phyloP scores from a whole-genome alignment of 345 rosid genomes.

The Heritiera fomes region DNA sequence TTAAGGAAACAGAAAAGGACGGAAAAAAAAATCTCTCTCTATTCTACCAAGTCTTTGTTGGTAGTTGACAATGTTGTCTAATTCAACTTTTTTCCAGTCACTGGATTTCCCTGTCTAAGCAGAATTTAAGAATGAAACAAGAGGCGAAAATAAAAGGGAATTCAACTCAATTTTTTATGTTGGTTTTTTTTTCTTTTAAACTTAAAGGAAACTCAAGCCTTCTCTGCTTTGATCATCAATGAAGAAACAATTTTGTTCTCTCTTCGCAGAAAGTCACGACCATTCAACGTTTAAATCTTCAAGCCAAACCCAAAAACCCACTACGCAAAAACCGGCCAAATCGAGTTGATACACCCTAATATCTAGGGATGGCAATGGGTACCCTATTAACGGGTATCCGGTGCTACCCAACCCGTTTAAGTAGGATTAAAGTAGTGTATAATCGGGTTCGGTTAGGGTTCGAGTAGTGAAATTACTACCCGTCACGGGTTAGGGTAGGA shows the following conservation, averaged over 20 bases:
- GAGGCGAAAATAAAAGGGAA: constrained; percentile 11
- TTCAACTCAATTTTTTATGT: not conserved
- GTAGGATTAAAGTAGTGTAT: no score
- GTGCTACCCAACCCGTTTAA: no score
- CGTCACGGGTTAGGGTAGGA: no score
- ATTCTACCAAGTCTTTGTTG: constrained; percentile 21
- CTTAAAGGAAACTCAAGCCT: constrained; percentile 45
- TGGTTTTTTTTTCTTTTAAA: constrained; percentile 6
- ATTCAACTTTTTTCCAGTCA: constrained; percentile 17
- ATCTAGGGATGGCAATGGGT: no score
- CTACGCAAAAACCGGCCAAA: constrained; percentile 20
- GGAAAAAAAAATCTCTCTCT: constrained; percentile 20
- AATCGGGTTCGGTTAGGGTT: no score
- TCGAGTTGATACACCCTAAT: not conserved
- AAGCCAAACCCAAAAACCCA: constrained; percentile 27
- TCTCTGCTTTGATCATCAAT: constrained; percentile 38
- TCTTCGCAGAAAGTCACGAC: constrained; percentile 19
- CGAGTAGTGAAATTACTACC: no score
- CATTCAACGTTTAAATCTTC: constrained; percentile 34
- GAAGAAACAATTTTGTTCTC: constrained; percentile 30
- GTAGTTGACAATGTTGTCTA: constrained; percentile 29
- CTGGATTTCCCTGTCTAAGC: not conserved
- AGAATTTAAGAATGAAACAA: not conserved
- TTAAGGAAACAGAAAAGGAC: constrained; percentile 40
- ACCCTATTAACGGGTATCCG: no score